These are phyloP conservation scores for Boletus rubropictus DNA, from an alignment of 768 basidiomycete genomes.

Conservation along the genomic window DNA sequence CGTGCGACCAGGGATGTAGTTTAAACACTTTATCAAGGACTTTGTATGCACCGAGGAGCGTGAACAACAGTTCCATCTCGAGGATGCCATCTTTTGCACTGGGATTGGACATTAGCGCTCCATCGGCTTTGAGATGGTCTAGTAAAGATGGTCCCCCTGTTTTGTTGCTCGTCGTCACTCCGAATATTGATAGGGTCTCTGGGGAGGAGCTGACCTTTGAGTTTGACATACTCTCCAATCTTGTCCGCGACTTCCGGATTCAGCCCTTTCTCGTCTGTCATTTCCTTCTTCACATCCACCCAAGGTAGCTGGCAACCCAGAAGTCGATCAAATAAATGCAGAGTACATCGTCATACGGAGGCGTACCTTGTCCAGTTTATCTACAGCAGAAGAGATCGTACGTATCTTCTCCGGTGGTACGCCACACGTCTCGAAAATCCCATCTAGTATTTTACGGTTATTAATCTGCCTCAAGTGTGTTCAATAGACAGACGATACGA, in stretches of 20 bases:
- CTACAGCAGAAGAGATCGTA: conserved; percentile 91
- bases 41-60: conserved; percentile 72
- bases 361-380: conserved; percentile 93
- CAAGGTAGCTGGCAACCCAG: conserved; percentile 59
- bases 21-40: conserved; percentile 66
- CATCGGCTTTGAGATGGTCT: conserved; percentile 59
- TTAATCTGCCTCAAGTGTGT: conserved; percentile 55
- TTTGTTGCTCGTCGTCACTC: background rate
- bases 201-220: conserved; percentile 60
- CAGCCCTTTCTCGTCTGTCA: conserved; percentile 93
- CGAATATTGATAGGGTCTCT: background rate
- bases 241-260: conserved; percentile 76
- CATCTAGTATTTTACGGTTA: conserved; percentile 94
- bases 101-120: conserved; percentile 57
- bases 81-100: conserved; percentile 75
- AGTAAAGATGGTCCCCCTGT: conserved; percentile 77
- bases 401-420: conserved; percentile 88
- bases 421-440: conserved; percentile 94
- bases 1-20: background rate
- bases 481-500: background rate
- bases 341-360: background rate
- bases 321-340: background rate
- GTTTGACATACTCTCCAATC: conserved; percentile 95
- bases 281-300: conserved; percentile 90
- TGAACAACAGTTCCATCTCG: conserved; percentile 85